Percentiles rank a stretch among this genome's conserved stretches.
These are phyloP conservation scores for Oryza coarctata DNA, from an alignment of 176 grass and related monocot genomes.

Conservation along the genomic window DNA sequence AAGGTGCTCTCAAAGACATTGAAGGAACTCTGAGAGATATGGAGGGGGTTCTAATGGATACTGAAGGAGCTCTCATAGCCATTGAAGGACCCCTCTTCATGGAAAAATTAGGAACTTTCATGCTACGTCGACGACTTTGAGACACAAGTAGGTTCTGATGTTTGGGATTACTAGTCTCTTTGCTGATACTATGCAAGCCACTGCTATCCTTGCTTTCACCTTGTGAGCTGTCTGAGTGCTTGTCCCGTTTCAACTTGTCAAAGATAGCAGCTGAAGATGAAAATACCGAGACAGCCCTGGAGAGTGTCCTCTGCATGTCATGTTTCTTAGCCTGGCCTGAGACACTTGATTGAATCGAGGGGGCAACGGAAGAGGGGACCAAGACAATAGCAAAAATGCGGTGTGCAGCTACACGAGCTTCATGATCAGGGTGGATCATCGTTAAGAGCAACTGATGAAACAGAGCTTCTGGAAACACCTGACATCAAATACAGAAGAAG, in stretches of 20 bases:
- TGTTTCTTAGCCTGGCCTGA: slow-evolving; percentile 48
- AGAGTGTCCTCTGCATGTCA: slow-evolving; percentile 94
- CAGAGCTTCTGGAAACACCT: slow-evolving; percentile 97
- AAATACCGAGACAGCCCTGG: slow-evolving; percentile 96
- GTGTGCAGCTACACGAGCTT: slow-evolving; percentile 84
- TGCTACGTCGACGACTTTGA: slow-evolving; percentile 59
- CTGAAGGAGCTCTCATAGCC: slow-evolving; percentile 53
- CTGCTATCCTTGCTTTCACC: slow-evolving; percentile 52
- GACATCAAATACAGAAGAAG: slow-evolving; percentile 33
- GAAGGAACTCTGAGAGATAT: slow-evolving; percentile 47
- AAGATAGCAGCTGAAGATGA: slow-evolving; percentile 99
- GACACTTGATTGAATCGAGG: slow-evolving; percentile 44
- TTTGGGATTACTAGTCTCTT: slow-evolving; percentile 51
- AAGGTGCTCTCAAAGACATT: slow-evolving; percentile 38
- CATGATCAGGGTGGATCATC: slow-evolving; percentile 95
- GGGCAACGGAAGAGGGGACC: slow-evolving; percentile 90
- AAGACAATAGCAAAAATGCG: slow-evolving; percentile 99
- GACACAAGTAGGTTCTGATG: slow-evolving; percentile 53
- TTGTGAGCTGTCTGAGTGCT: slow-evolving; percentile 51
- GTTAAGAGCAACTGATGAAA: slow-evolving; percentile 97
- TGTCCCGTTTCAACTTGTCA: slow-evolving; percentile 88
- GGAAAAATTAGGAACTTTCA: slow-evolving; percentile 69
- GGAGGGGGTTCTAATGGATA: slow-evolving; percentile 49
- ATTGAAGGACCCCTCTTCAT: slow-evolving; percentile 60
- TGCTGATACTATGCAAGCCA: slow-evolving; percentile 38